Evolutionary conservation across 1,139 yeast species (phyloP), one percentile per base, ranked within the genome.

Genomic region (Diutina sp.): DNA sequence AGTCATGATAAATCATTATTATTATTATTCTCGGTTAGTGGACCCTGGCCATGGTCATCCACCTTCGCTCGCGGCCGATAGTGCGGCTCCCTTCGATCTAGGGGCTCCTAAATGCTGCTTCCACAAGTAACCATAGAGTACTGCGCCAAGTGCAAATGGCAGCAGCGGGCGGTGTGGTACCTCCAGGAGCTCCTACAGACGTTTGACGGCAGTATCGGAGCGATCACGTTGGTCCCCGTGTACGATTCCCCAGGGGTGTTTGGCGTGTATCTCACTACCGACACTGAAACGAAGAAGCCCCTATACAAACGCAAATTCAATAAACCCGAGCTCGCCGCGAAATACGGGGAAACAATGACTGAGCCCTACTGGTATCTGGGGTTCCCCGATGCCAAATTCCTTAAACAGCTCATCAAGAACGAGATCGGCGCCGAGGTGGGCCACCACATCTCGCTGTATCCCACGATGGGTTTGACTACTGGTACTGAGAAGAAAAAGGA

Each of bases 131-230:
- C 68, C 4, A 76, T 76, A 16, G 74, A 71, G 59, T 76, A 70
- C 62, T 76, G 80, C 57, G 69, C 73, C 57, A 69, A 69, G 60
- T 76, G 80, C 63, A 76, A 76, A 61, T 76, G 80, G 80, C 79
- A 75, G 56, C 72, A 74, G 59, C 64, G 80, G 11, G 80, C 79
- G 4, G 67, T 75, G 1, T 76, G 80, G 80, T 76, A 76, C 59
- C 58, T 73, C 44, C 78, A 73, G 58, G 80, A 76, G 60, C 62
- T 76, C 1, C 63, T 76, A 4, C 78, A 74, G 64, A 76, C 80
- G 0, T 76, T 76, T 60, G 72, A 72, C 50, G 73, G 58, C 48
- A 60, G 61, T 5, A 9, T 55, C n/a, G 62, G 68, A 18, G 79
- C 75, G 48, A 66, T 76, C 5, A 65, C 78, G 5, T 64, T 76